Evolutionary conservation across 768 basidiomycete species (phyloP).

Genomic region (Crucibulum laeve): DNA sequence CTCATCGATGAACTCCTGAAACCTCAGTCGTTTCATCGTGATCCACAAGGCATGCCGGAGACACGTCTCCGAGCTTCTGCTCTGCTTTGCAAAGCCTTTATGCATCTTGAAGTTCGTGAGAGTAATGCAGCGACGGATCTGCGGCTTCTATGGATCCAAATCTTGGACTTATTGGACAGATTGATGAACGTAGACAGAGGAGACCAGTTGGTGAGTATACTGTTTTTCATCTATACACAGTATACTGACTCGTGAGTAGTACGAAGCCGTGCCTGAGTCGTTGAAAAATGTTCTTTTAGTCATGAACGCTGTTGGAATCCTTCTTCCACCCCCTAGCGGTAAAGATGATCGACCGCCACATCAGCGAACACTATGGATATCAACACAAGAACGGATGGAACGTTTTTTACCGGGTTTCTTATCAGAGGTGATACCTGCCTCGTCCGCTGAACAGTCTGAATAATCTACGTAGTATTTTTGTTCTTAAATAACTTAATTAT

Average conservation of each 20-base stretch:
- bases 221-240: neutral
- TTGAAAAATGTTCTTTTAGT: conserved; percentile 95
- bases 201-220: conserved; percentile 77
- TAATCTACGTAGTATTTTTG: no score
- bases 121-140: conserved; percentile 57
- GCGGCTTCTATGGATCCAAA: conserved; percentile 79
- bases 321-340: conserved; percentile 58
- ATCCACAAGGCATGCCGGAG: conserved; percentile 87
- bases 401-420: conserved; percentile 91
- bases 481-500: neutral
- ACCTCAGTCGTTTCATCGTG: conserved; percentile 71
- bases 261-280: conserved; percentile 93
- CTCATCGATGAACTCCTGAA: conserved; percentile 88
- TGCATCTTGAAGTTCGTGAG: conserved; percentile 85
- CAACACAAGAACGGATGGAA: conserved; percentile 84
- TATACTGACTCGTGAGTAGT: conserved; percentile 37
- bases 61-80: conserved; percentile 84
- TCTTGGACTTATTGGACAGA: conserved; percentile 84
- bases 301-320: conserved; percentile 85
- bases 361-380: conserved; percentile 75
- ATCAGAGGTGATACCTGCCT: conserved; percentile 55
- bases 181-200: conserved; percentile 83
- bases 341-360: conserved; percentile 49
- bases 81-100: conserved; percentile 92
- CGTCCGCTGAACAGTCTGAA: no score